phyloP scores from a whole-genome alignment of 2,329 filamentous ascomycete genomes.

The Cordyceps tenuipes region DNA sequence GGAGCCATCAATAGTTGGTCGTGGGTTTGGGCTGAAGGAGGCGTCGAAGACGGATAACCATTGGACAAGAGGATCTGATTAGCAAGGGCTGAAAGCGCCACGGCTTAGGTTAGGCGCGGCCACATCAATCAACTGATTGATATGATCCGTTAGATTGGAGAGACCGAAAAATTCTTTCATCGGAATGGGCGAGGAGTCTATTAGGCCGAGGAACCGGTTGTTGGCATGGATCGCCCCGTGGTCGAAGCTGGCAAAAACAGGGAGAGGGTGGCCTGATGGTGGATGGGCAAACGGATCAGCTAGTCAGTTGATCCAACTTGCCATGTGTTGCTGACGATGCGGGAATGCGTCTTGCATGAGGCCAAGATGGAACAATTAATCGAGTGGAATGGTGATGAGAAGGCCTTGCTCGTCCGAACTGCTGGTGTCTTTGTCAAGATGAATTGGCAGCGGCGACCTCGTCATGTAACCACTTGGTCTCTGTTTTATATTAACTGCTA shows the following conservation, averaged over 20 bases:
- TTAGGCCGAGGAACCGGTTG: background rate
- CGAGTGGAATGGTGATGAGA: too few relatives aligned
- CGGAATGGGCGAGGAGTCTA: background rate
- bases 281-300: too few relatives aligned
- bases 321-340: too few relatives aligned
- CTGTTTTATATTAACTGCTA: too few relatives aligned
- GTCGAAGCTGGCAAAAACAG: background rate
- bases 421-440: too few relatives aligned
- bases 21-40: background rate
- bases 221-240: background rate
- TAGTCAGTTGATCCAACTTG: too few relatives aligned
- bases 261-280: background rate
- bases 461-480: too few relatives aligned
- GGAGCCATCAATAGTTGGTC: background rate
- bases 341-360: background rate
- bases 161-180: background rate
- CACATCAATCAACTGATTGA: slow-evolving; percentile 7
- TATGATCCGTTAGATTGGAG: background rate
- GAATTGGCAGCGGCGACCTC: too few relatives aligned
- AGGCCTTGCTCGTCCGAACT: too few relatives aligned
- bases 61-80: slow-evolving; percentile 10
- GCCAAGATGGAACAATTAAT: too few relatives aligned
- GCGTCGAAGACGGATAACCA: background rate
- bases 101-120: background rate
- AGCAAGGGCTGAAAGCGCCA: slow-evolving; percentile 2